A percentile compares a stretch with the other conserved stretches of the same genome.
Evolutionary conservation across 768 basidiomycete species (phyloP).

Genomic region (Macrolepiota dolichaula): DNA sequence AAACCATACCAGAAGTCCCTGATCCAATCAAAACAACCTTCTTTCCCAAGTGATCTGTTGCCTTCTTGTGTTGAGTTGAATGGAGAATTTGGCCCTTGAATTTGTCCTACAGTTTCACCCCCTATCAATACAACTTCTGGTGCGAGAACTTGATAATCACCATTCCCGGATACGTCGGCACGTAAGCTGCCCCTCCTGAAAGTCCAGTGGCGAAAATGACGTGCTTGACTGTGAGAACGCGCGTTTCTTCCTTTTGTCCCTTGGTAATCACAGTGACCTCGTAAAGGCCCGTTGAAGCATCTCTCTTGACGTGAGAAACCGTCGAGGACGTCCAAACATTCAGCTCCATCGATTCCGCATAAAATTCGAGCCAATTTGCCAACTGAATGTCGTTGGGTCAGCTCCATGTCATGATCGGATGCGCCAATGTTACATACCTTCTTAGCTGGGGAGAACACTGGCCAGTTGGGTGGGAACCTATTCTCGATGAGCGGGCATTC

Average conservation of each 20-base stretch:
- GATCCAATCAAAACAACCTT: slow-evolving; percentile 68
- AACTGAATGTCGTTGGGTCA: background rate
- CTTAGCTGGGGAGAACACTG: background rate
- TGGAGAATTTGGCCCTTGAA: slow-evolving; percentile 54
- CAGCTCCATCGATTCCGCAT: background rate
- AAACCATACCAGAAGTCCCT: slow-evolving; percentile 48
- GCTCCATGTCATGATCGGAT: background rate
- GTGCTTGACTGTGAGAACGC: slow-evolving; percentile 32
- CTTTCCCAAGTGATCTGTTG: slow-evolving; percentile 51
- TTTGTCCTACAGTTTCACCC: slow-evolving; percentile 15
- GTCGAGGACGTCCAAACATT: background rate
- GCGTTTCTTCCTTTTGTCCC: background rate
- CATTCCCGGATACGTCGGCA: slow-evolving; percentile 43
- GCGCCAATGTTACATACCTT: background rate
- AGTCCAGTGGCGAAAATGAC: slow-evolving; percentile 57
- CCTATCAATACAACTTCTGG: background rate
- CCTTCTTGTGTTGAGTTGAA: slow-evolving; percentile 46
- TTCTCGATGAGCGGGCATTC: background rate
- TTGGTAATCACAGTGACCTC: background rate
- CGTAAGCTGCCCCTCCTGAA: slow-evolving; percentile 39
- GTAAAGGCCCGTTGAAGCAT: background rate
- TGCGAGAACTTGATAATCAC: slow-evolving; percentile 16
- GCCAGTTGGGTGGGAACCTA: background rate
- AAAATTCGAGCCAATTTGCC: background rate
- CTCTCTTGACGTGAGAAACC: background rate